Percentiles rank a stretch among this genome's conserved stretches.
These are phyloP conservation scores for Solanum hybrid DNA, from an alignment of 305 asterid genomes.

Conservation along the genomic window DNA sequence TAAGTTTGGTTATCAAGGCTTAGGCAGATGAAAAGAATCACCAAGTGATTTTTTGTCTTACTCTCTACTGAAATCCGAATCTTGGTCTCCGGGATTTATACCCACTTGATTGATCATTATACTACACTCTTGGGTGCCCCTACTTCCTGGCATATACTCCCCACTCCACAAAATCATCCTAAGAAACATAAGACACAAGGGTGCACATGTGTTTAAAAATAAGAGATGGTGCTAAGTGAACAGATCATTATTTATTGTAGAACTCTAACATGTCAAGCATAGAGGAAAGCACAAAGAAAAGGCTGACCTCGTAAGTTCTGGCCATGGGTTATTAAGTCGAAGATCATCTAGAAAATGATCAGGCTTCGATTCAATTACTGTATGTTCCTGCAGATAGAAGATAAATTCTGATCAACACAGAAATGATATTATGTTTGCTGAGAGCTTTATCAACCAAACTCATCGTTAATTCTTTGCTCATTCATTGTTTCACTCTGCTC, in stretches of 20 bases:
- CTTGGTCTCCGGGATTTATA: neutral
- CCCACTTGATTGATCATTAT: neutral
- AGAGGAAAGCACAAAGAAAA: neutral
- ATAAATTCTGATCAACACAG: neutral
- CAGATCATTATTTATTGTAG: neutral
- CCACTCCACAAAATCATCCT: neutral
- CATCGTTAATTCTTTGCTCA: neutral
- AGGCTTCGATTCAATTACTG: constrained; percentile 90
- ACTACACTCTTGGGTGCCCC: neutral
- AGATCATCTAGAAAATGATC: constrained; percentile 92
- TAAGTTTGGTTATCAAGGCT: neutral
- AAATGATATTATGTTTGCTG: neutral
- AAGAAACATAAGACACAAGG: neutral
- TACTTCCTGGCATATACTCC: neutral
- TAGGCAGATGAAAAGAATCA: neutral
- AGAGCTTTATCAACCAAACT: neutral
- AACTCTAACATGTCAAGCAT: neutral
- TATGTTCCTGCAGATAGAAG: constrained; percentile 65
- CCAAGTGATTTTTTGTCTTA: neutral
- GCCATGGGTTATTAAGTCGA: constrained; percentile 91
- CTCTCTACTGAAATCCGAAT: neutral
- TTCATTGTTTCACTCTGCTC: neutral
- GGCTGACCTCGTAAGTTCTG: constrained; percentile 72
- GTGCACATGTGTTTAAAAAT: neutral
- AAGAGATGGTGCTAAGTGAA: neutral